Base-by-base conservation (phyloP, 2,329 filamentous ascomycete species). In the Fusarium sp. region DNA sequence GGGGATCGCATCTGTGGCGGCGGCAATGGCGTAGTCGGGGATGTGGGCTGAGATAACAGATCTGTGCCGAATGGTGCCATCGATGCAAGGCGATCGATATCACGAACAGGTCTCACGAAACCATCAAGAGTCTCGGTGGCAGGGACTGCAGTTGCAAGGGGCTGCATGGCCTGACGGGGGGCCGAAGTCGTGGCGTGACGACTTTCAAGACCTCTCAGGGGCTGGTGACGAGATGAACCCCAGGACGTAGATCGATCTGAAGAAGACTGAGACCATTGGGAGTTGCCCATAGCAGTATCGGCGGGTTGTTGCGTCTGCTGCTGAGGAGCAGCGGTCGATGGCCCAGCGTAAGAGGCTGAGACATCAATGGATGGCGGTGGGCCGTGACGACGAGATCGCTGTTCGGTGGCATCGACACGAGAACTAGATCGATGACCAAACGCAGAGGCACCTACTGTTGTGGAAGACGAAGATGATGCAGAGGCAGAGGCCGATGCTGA, bases 1-100 rank as follows among this genome's bases (percentile, higher is more conserved):
- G 88, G 87, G 39, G 89, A 89, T 21, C 81, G 79, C 57, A 82
- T 77, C 82, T 92, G 91, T 31, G 90, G 85, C 3, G 92, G 90
- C 51, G 92, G 92, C 48, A 93, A 87, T 19, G 94, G 94, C 2
- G 94, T 97, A 11, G 94, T 96, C 2, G 94, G 94, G 18, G 94
- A 98, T 63, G 95, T 93, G 14, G 96, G 96, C 79, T 97, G 95
- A n/a, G 95, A 98, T 45, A 89, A 88, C 60, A 94, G 83, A 59
- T 92, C 91, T 16, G 92, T 89, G 60, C 91, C 85, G 44, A 91
- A 88, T 11, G 92, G 89, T 48, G 92, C 86, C 91, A 96, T 97
- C 58, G 93, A 96, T 51, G 92, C 93, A 65, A 96, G 87, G 66
- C 94, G 90, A 79, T 98, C 94, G 48, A 90, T 86, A 79, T 97